These are phyloP conservation scores for Emmonsiellopsis sp. DNA, from an alignment of 2,329 filamentous ascomycete species.

Conservation along the genomic window DNA sequence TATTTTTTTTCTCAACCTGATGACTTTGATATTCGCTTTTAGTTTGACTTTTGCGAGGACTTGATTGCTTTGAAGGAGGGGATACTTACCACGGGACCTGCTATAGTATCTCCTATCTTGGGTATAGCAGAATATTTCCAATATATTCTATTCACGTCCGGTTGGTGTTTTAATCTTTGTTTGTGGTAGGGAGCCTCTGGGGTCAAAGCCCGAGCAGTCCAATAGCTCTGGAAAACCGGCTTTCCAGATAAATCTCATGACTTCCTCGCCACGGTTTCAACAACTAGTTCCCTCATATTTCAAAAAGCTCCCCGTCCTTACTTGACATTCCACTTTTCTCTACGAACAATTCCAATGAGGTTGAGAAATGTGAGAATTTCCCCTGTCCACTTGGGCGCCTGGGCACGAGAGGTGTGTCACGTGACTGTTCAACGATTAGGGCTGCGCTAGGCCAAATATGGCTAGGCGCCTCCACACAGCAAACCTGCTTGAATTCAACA, in stretches of 20 bases:
- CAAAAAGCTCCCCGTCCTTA: too few relatives aligned
- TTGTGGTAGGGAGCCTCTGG: too few relatives aligned
- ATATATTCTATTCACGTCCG: background rate
- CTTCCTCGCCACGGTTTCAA: too few relatives aligned
- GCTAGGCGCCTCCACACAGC: conserved; percentile 9
- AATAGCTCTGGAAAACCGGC: too few relatives aligned
- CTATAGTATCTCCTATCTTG: background rate
- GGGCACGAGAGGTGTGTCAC: background rate
- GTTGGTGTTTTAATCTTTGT: too few relatives aligned
- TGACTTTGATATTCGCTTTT: background rate
- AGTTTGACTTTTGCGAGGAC: background rate
- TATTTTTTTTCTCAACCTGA: background rate
- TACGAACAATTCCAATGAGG: too few relatives aligned
- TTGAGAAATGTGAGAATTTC: too few relatives aligned
- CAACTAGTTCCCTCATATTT: too few relatives aligned
- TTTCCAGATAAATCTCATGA: too few relatives aligned
- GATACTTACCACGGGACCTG: background rate
- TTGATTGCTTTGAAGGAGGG: background rate
- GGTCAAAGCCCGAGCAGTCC: too few relatives aligned
- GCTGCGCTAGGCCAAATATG: conserved; percentile 7
- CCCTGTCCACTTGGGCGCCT: too few relatives aligned
- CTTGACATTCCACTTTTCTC: too few relatives aligned
- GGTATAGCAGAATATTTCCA: background rate
- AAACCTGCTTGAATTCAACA: background rate
- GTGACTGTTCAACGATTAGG: conserved; percentile 1